A percentile compares a stretch with the other conserved stretches of the same genome.
Evolutionary conservation across 208 protist genomes (phyloP).

Genomic region (Naegleria lovaniensis): DNA sequence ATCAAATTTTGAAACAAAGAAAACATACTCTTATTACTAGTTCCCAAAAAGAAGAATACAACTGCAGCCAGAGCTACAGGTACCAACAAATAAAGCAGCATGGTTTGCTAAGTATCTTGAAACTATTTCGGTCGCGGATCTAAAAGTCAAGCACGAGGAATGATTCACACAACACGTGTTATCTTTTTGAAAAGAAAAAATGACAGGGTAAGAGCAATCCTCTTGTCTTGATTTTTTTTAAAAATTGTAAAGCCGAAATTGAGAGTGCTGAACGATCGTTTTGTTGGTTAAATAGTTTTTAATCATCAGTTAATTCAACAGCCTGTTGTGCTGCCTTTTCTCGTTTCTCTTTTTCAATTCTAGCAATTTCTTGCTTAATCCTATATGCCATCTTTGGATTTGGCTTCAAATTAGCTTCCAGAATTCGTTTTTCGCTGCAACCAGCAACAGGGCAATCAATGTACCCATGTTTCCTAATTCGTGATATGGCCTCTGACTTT

Average conservation of each 20-base stretch:
- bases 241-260: too few species aligned
- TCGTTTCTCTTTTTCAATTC: background rate
- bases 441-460: background rate
- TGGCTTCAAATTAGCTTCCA: background rate
- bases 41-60: background rate
- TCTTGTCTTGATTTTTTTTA: too few species aligned
- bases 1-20: too few species aligned
- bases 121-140: too few species aligned
- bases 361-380: background rate
- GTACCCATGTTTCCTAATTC: background rate
- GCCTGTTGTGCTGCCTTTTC: background rate
- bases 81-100: background rate
- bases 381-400: background rate
- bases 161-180: background rate
- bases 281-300: too few species aligned
- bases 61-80: background rate
- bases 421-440: background rate
- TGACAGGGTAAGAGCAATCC: background rate
- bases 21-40: background rate
- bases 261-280: too few species aligned
- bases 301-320: background rate
- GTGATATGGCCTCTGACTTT: background rate
- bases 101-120: background rate
- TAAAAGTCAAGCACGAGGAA: background rate
- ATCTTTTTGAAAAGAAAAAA: background rate